These are phyloP conservation scores for Picea mariana DNA, from an alignment of 83 land plant genomes.

Conservation along the genomic window DNA sequence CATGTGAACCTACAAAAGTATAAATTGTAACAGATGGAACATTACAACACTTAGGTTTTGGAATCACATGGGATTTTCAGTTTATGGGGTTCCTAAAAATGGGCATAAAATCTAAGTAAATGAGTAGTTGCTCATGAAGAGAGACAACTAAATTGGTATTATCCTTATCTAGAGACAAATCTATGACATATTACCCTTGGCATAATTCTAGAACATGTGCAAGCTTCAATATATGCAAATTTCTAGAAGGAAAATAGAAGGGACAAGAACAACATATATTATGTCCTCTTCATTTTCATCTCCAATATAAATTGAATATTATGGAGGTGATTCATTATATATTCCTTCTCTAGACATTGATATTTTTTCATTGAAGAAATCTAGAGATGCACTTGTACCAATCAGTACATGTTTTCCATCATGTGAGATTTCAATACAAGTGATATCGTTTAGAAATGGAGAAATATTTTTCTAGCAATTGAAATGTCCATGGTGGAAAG, in stretches of 20 bases:
- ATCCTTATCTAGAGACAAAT: constrained; percentile 80
- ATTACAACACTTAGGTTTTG: constrained; percentile 85
- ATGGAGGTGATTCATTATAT: constrained; percentile 7
- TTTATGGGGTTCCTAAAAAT: constrained; percentile 85
- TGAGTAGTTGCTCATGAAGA: constrained; percentile 75
- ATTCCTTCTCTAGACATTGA: constrained; percentile 16
- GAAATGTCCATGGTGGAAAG: constrained; percentile 29
- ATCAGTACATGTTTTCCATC: constrained; percentile 78
- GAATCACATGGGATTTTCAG: constrained; percentile 61
- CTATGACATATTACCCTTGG: constrained; percentile 87
- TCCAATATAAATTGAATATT: background rate
- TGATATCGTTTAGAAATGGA: constrained; percentile 55
- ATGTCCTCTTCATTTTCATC: constrained; percentile 15
- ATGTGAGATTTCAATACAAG: constrained; percentile 67
- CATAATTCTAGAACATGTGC: constrained; percentile 62
- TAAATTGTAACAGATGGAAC: constrained; percentile 85
- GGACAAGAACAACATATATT: constrained; percentile 46
- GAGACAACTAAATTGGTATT: constrained; percentile 92
- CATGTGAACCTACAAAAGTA: constrained; percentile 75
- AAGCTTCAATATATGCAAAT: constrained; percentile 25
- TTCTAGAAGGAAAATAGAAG: constrained; percentile 80
- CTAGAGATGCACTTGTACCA: constrained; percentile 48
- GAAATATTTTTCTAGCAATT: constrained; percentile 48
- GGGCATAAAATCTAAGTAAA: constrained; percentile 95
- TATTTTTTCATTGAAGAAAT: constrained; percentile 7